Evolutionary conservation across 2,329 filamentous ascomycete species (phyloP), one percentile per base, ranked within the genome.

Genomic region (Colletotrichum tropicicola): DNA sequence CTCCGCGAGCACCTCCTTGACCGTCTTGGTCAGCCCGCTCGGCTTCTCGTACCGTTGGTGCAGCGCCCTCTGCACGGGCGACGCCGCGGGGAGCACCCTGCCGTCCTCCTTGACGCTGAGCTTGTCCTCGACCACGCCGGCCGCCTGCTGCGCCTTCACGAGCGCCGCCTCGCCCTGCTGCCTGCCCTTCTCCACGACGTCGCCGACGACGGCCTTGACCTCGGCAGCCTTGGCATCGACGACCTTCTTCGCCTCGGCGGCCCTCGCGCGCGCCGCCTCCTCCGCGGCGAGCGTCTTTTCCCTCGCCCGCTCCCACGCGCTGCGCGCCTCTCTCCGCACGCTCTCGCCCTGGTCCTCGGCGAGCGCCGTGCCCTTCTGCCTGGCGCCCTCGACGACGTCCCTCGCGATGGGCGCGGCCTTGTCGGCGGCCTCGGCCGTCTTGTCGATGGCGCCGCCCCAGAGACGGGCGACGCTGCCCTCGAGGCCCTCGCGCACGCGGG

Each of bases 401-500:
- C 74, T 74, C 17, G 77, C 73, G 53, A 75, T 73, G 15, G 73
- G 74, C 28, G 73, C 69, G 7, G 77, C 73, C 55, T 73, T 69
- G 5, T 56, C 53, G 41, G 17, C 53, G 39, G 72, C 70, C 27
- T 73, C 69, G 66, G 77, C 68, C 59, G 70, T 69, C 44, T 75
- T 72, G 25, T 78, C 80, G 48, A 79, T 74, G 1, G 75, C 74
- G 48, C 72, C 77, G 32, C 70, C 73, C 83, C 78, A 87, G 15
- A 88, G 67, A n/a, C 79, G 74, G 9, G 78, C 78, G 37, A 81
- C 75, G 30, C 77, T 74, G 13, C 79, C 79, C 74, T 91, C 89
- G 69, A 88, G 78, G 2, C 79, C 82, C 68, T 90, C 86, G 57
- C 89, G 84, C 57, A 89, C 83, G 55, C 83, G 83, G 51, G 82